Evolutionary conservation across 208 protist genomes (phyloP).

Genomic region (Crithidia acanthocephali): DNA sequence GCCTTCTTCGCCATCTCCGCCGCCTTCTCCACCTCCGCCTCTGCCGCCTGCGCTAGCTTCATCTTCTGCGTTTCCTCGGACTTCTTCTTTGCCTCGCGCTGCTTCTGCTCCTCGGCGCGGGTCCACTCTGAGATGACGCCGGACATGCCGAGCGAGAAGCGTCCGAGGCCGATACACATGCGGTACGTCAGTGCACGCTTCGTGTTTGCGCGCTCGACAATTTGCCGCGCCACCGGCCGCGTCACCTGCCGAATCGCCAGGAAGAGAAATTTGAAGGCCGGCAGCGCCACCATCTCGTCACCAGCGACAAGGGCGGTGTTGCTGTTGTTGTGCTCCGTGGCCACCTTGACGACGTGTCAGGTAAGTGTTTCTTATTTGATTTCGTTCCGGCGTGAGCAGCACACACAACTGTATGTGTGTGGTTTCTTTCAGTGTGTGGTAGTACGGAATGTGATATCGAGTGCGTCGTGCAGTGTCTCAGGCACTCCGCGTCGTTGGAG

Average conservation of each 20-base stretch:
- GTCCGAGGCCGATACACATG: constrained; percentile 78
- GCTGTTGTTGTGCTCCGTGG: not conserved
- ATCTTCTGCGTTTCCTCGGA: constrained; percentile 25
- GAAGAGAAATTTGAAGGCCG: constrained; percentile 75
- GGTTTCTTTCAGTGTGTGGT: not conserved
- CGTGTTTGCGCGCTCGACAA: constrained; percentile 62
- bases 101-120: constrained; percentile 46
- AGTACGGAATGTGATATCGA: too few species aligned
- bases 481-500: too few species aligned
- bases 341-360: constrained; percentile 2
- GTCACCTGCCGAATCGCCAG: constrained; percentile 81
- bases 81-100: constrained; percentile 33
- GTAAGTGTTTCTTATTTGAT: not conserved
- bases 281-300: constrained; percentile 75
- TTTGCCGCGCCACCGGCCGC: constrained; percentile 62
- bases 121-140: constrained; percentile 74
- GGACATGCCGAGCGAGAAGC: constrained; percentile 75
- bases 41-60: constrained; percentile 22
- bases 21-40: constrained; percentile 26
- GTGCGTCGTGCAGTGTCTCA: too few species aligned
- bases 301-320: constrained; percentile 7
- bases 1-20: constrained; percentile 23
- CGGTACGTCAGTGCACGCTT: constrained; percentile 60
- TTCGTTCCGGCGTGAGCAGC: not conserved
- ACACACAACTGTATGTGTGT: not conserved